Conservation (phyloP, 1,284 basidiomycete genomes). For the Rhodofomes roseus region DNA sequence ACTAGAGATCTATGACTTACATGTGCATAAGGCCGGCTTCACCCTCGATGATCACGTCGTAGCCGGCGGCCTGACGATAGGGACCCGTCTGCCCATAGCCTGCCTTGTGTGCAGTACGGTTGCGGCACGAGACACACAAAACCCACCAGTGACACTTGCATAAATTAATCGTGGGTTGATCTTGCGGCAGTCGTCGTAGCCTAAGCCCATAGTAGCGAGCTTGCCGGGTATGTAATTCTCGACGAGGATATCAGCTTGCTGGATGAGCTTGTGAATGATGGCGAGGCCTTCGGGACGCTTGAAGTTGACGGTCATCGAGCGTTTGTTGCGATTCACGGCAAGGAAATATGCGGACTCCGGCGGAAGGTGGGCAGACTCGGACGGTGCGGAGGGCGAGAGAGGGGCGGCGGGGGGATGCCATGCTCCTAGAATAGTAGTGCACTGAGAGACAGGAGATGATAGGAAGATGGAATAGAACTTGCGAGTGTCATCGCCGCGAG, state of each 20-base stretch:
- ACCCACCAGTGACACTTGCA: conserved; percentile 80
- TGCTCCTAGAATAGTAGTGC: conserved; percentile 44
- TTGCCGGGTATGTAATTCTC: conserved; percentile 89
- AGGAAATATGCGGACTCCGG: conserved; percentile 95
- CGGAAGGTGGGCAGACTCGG: conserved; percentile 65
- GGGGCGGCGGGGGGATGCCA: conserved; percentile 83
- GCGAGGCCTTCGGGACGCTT: conserved; percentile 78
- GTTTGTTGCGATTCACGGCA: conserved; percentile 85
- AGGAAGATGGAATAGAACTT: conserved; percentile 19
- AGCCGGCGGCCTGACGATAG: conserved; percentile 79
- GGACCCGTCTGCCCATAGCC: conserved; percentile 95
- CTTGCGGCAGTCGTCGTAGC: conserved; percentile 78
- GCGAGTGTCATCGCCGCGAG: conserved; percentile 90
- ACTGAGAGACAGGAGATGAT: background rate
- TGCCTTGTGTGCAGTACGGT: conserved; percentile 25
- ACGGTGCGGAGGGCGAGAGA: conserved; percentile 42
- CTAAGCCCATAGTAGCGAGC: conserved; percentile 79
- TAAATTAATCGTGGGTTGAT: conserved; percentile 87
- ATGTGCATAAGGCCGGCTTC: conserved; percentile 96
- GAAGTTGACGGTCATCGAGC: conserved; percentile 86
- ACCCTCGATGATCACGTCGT: conserved; percentile 89
- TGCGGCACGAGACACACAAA: background rate
- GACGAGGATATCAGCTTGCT: conserved; percentile 80
- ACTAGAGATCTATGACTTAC: conserved; percentile 36
- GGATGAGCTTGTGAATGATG: conserved; percentile 72